Percentiles rank a stretch among this genome's conserved stretches.
Conservation (phyloP, 495 filamentous ascomycete genomes). For the Penicillium goetzii region DNA sequence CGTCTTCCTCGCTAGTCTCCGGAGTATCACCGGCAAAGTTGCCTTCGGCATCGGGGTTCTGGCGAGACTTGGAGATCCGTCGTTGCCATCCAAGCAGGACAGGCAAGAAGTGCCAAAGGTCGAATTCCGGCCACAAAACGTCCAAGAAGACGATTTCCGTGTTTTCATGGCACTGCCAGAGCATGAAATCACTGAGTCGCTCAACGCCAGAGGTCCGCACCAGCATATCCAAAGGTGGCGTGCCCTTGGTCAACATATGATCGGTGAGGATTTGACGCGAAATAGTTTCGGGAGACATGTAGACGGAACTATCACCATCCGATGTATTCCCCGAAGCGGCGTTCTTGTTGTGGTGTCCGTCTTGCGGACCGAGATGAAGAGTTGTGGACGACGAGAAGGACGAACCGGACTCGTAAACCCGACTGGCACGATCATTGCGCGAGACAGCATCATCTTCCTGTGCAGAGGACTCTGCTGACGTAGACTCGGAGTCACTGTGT, state of each 20-base stretch:
- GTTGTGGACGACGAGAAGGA: slow-evolving; percentile 59
- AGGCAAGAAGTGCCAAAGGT: slow-evolving; percentile 91
- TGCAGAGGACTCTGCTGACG: slow-evolving; percentile 37
- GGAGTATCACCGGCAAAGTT: slow-evolving; percentile 45
- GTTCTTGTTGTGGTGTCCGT: slow-evolving; percentile 38
- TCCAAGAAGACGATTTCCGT: slow-evolving; percentile 92
- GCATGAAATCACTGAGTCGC: slow-evolving; percentile 93
- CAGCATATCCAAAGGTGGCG: slow-evolving; percentile 86
- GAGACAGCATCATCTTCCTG: slow-evolving; percentile 39
- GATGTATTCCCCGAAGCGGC: slow-evolving; percentile 26
- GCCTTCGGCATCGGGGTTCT: slow-evolving; percentile 48
- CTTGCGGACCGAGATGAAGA: slow-evolving; percentile 44
- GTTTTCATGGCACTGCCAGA: slow-evolving; percentile 94
- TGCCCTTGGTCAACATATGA: slow-evolving; percentile 82
- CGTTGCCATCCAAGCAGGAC: slow-evolving; percentile 92
- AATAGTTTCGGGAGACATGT: slow-evolving; percentile 79
- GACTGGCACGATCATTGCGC: slow-evolving; percentile 33
- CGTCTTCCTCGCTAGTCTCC: slow-evolving; percentile 33
- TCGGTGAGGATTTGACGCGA: slow-evolving; percentile 74
- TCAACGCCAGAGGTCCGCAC: slow-evolving; percentile 91
- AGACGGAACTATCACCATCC: slow-evolving; percentile 33
- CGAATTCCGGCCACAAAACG: slow-evolving; percentile 95
- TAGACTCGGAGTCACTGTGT: slow-evolving; percentile 42
- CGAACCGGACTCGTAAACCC: slow-evolving; percentile 60
- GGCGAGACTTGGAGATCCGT: slow-evolving; percentile 53